These are phyloP conservation scores for Pleurotus tuoliensis DNA, from an alignment of 768 basidiomycete genomes.

Conservation along the genomic window DNA sequence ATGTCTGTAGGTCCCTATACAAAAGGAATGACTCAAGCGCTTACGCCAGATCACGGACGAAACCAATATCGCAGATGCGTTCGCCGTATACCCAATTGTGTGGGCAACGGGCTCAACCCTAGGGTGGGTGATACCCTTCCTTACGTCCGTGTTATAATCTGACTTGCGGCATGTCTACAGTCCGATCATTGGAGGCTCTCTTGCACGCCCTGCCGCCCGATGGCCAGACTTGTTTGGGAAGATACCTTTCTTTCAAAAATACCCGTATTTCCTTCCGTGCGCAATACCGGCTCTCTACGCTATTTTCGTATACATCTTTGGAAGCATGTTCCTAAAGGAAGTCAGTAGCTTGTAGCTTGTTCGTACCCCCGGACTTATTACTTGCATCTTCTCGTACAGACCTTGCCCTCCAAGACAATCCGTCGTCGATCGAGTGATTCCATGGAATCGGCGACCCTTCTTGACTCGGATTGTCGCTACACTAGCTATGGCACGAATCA, in stretches of 20 bases:
- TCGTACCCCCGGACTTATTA: no score
- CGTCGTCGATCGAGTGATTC: not conserved
- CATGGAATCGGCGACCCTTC: not conserved
- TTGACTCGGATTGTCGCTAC: not conserved
- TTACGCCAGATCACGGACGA: constrained; percentile 36
- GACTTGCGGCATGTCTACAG: constrained; percentile 15
- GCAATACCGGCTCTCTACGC: constrained; percentile 45
- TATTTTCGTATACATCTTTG: constrained; percentile 9
- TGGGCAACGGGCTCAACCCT: constrained; percentile 7
- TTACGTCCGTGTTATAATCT: no score
- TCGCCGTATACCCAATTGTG: constrained; percentile 2
- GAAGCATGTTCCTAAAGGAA: not conserved
- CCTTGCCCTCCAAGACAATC: not conserved
- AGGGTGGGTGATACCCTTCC: not conserved
- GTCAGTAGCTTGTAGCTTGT: not conserved
- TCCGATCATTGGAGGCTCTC: constrained; percentile 43
- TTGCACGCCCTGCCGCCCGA: constrained; percentile 45
- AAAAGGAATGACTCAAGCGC: constrained; percentile 31
- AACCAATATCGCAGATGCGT: constrained; percentile 34
- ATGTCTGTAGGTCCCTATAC: not conserved
- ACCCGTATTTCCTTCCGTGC: constrained; percentile 51
- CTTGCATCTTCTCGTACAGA: not conserved
- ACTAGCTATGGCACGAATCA: not conserved
- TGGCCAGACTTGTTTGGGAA: constrained; percentile 44
- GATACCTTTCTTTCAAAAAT: constrained; percentile 37